Base-by-base conservation (phyloP, 1,284 basidiomycete genomes). In the Vanrija sp. region DNA sequence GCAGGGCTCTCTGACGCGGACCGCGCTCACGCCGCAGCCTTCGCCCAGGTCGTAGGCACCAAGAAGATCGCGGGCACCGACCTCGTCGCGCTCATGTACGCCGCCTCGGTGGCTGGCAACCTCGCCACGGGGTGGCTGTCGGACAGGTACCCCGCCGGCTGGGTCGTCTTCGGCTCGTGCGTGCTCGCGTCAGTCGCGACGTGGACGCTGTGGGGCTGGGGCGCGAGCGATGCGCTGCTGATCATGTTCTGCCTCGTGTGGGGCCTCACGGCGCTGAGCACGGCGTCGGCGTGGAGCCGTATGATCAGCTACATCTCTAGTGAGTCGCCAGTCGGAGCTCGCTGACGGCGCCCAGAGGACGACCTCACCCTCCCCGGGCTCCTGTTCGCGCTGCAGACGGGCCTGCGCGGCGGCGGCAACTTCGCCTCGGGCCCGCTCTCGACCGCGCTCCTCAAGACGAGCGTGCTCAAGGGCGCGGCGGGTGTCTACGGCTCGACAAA, bases 161-260 rank as follows among this genome's bases (percentile, higher is more conserved):
- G 56, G 39, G 66, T 67, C 41, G 61, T 76, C 38, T 31, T 60
- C 4, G 44, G 66, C 25, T 68, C 67, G 5, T 72, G 69, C 54
- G 23, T 71, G 6, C 62, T 63, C 2, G 57, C 64, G 6, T 63
- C 72, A 0, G 35, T 71, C 0, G 48, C 72, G 1, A 72, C 70
- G 39, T 65, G 75, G 20, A 57, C 73, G 31, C 52, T 75, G 18
- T 77, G 75, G 73, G 75, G 75, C 0, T 70, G 75, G 36, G 68
- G 69, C 0, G 71, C 69, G 3, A 60, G 58, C 15, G 44, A 59
- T 10, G 60, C 52, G 6, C 47, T 62, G 5, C 53, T 72, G 10
- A 53, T 68, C 5, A 51, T 55, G 5, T 72, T 72, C 43, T 54
- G 58, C 0, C 24, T 69, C n/a, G 36, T 64, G 3, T 72, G 67